Percentiles rank a stretch among this genome's conserved stretches.
Evolutionary conservation across 2,329 filamentous ascomycete species (phyloP).

Genomic region (Botrytis medusae): DNA sequence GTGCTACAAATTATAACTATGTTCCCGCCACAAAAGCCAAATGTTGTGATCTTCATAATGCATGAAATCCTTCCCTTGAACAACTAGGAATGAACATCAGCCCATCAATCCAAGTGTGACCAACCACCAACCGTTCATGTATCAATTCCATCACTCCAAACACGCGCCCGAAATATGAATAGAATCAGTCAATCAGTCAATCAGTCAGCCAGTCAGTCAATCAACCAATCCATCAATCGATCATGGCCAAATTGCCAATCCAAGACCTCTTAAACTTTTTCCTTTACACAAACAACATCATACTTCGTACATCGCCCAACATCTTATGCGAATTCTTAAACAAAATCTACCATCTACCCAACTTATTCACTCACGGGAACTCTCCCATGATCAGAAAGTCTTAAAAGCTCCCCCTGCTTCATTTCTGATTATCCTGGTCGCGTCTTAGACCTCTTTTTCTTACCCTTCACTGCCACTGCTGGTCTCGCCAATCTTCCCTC

Average conservation of each 20-base stretch:
- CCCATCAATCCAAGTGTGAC: background rate
- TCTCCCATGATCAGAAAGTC: background rate
- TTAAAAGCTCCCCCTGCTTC: background rate
- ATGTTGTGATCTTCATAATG: background rate
- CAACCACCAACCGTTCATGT: background rate
- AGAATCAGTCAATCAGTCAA: background rate
- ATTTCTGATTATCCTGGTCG: background rate
- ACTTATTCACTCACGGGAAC: background rate
- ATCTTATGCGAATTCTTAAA: background rate
- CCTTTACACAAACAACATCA: background rate
- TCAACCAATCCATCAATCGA: background rate
- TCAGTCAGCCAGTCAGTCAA: too few relatives aligned
- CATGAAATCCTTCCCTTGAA: background rate
- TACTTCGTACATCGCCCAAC: background rate
- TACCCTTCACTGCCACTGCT: background rate
- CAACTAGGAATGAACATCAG: too few relatives aligned
- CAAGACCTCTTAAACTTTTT: background rate
- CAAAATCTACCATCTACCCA: background rate
- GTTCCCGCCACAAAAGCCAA: background rate
- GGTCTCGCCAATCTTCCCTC: background rate
- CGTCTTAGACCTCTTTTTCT: background rate
- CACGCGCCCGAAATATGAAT: background rate
- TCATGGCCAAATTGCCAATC: background rate
- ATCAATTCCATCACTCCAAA: background rate
- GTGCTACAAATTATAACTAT: background rate